Percentiles rank a stretch among this genome's conserved stretches.
phyloP scores from a whole-genome alignment of 2,329 filamentous ascomycete genomes.

The Ophiocordyceps camponoti-saundersi region DNA sequence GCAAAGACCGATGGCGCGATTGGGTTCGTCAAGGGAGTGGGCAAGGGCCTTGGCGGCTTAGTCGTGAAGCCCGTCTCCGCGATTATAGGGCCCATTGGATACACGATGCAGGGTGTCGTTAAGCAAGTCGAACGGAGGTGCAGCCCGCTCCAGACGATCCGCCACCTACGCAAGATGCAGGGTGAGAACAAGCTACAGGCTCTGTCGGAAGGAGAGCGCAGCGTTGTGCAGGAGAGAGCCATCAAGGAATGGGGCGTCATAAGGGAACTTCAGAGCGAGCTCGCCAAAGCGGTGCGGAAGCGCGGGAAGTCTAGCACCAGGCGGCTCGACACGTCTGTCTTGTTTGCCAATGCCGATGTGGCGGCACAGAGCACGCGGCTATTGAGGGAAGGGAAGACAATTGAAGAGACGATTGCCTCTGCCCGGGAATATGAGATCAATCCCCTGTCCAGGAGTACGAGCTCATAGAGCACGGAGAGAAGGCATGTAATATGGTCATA shows the following conservation, averaged over 20 bases:
- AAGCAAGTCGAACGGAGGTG: conserved; percentile 40
- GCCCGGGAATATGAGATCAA: not conserved
- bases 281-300: not conserved
- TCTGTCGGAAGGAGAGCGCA: conserved; percentile 7
- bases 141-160: conserved; percentile 34
- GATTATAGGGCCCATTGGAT: conserved; percentile 41
- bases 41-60: conserved; percentile 46
- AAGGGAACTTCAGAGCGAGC: not conserved
- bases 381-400: not conserved
- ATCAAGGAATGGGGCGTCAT: not conserved
- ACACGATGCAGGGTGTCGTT: conserved; percentile 44
- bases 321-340: not conserved
- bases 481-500: not conserved
- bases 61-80: conserved; percentile 49
- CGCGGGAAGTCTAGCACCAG: not conserved
- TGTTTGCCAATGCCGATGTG: not conserved
- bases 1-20: conserved; percentile 32
- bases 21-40: conserved; percentile 35
- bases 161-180: conserved; percentile 40
- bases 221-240: not conserved
- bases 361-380: not conserved
- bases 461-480: not conserved
- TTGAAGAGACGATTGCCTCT: not conserved
- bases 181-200: conserved; percentile 28
- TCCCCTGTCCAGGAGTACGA: not conserved